Base-by-base conservation (phyloP, 345 rosid species). In the Kandelia obovata region DNA sequence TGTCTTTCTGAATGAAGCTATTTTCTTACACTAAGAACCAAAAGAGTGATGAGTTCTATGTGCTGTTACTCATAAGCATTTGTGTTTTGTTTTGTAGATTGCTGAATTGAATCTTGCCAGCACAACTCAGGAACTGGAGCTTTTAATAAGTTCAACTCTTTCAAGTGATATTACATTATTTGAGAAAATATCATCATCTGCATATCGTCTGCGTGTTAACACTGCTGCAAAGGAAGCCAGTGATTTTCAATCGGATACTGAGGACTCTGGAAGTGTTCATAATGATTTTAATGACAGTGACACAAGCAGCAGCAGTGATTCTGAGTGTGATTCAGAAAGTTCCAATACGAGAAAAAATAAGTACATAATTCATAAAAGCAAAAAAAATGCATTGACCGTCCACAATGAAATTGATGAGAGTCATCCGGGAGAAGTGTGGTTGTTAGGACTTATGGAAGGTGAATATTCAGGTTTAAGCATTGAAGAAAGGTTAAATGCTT, bases 331-430 rank as follows among this genome's bases (percentile, higher is more conserved):
- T 75, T 78, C 89, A 53, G 84, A 73, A 77, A 78, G 60, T 81
- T 63, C 63, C 58, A 56, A 60, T 66, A 64, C 64, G 65, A 72
- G 80, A 72, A 85, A 82, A 81, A 69, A 60, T 26, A 82, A 78
- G 62, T 66, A 37, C 63, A 65, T 53, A 46, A 79, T 66, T 59
- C 62, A 49, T 47, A 84, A 72, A 84, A 79, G 73, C 72, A 83
- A 78, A 82, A 79, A 73, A 58, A 80, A 79, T 49, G 73, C 63
- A 75, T 32, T 84, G 63, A 76, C 77, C 20, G 71, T 84, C 20
- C 61, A 81, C 70, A 78, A 75, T 71, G 99, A 95, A 84, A 92
- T 95, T 81, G 99, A 95, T 86, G 99, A 95, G 85, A 90, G 96
- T 83, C 86, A 81, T 71, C 88, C 86, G 6, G 99, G 98, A 80